Base-by-base conservation (phyloP, 805 yeast species). In the Torulaspora delbrueckii region DNA sequence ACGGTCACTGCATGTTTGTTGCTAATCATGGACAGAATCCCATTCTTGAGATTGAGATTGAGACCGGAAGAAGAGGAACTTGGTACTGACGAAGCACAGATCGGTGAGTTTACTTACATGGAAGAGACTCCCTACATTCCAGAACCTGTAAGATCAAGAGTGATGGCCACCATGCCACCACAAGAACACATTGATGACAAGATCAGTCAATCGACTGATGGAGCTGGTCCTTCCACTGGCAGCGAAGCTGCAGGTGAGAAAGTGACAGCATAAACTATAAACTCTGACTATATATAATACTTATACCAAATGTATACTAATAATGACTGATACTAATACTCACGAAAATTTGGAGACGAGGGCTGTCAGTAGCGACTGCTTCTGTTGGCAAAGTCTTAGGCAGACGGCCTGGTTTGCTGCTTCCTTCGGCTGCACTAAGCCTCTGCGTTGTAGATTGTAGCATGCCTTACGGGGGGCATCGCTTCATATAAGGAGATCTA, bases 1-100 rank as follows among this genome's bases (percentile, higher is more conserved):
- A 74, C 68, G 5, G 79, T 86, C 45, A 86, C 96, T 24, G 75
- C 84, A 4, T 72, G 85, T 47, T 70, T 91, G 36, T 72, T 88
- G 55, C 68, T 79, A 27, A 63, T 69, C 35, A 77, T 86, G 79
- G 84, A 88, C 75, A 74, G 71, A 59, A 73, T 88, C 52, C 96
- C 96, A 53, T 79, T 81, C 73, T 75, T 90, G 63, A 80, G 83
- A 68, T 72, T 91, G 62, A 80, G 97, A 72, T 77, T 89, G 58
- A 76, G 81, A 54, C 86, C 85, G 59, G 96, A 89, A 51, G 91
- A 85, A 65, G 98, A 91, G 70, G 79, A 82, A 53, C 62, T 82
- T 55, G 97, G 98, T 51, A 83, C 93, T 25, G 99, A 91, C 69
- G 76, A 82, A 52, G 81, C 88, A 16, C 89, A 90, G 73, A 87